phyloP scores from a whole-genome alignment of 2,329 filamentous ascomycete species.

The Graphilbum sp. region DNA sequence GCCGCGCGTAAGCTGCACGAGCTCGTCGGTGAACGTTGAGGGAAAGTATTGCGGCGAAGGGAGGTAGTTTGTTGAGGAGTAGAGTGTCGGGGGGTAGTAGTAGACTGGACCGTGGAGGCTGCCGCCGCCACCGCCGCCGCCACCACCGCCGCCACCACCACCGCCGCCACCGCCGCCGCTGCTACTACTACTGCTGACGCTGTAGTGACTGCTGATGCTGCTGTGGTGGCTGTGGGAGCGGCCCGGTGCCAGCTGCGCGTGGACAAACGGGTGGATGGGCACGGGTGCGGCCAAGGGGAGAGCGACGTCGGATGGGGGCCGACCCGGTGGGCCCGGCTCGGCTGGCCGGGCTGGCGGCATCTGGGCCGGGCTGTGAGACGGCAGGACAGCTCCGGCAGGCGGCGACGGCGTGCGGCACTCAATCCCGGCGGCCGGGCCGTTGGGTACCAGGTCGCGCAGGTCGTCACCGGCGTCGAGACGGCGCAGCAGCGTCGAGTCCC shows the following conservation, averaged over 20 bases:
- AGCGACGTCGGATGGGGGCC: too few species aligned
- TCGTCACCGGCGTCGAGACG: conserved; percentile 8
- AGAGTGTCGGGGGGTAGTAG: neutral
- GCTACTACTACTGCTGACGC: too few species aligned
- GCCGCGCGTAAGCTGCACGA: conserved; percentile 9
- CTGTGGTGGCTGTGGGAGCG: too few species aligned
- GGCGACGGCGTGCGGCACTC: conserved; percentile 13
- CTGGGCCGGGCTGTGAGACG: neutral
- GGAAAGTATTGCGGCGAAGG: too few species aligned
- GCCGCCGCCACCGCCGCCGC: too few species aligned
- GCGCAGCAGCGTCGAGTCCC: conserved; percentile 10
- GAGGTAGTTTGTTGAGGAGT: too few species aligned
- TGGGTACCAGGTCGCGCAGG: conserved; percentile 6
- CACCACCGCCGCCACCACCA: too few species aligned
- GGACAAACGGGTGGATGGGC: too few species aligned
- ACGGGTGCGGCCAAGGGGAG: neutral
- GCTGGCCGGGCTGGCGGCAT: neutral
- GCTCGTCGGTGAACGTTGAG: conserved; percentile 12
- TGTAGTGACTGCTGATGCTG: too few species aligned
- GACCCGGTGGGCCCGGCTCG: neutral
- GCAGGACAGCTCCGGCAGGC: conserved; percentile 2
- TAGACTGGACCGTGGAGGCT: neutral
- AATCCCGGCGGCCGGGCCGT: conserved; percentile 8
- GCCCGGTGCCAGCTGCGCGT: neutral
- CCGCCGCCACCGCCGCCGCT: too few species aligned